Evolutionary conservation across 345 rosid genomes (phyloP).

Genomic region (Angophora floribunda): DNA sequence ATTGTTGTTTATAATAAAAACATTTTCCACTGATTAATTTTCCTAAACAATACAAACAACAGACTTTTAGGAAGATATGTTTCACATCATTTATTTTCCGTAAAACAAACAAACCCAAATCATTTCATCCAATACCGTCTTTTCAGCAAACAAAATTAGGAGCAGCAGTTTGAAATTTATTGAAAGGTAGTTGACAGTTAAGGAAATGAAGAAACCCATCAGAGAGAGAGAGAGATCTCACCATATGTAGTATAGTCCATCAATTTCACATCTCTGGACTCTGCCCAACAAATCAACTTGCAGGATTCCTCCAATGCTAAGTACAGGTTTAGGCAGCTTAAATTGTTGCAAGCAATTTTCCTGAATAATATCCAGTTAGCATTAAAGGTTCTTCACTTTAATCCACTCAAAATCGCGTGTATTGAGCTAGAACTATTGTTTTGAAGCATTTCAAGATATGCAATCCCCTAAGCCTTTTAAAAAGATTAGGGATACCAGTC

Average conservation of each 20-base stretch:
- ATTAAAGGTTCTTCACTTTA: background rate
- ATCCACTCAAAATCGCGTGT: background rate
- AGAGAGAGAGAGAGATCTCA: background rate
- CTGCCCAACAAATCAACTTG: constrained; percentile 19
- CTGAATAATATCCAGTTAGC: constrained; percentile 1
- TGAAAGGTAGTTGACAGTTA: background rate
- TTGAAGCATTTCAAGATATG: background rate
- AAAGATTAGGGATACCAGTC: background rate
- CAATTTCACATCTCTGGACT: constrained; percentile 23
- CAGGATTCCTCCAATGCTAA: constrained; percentile 16
- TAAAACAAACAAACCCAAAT: background rate
- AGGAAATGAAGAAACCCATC: background rate
- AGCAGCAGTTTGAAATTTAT: background rate
- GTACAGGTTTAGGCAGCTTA: constrained; percentile 20
- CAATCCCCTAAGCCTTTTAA: background rate
- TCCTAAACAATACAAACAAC: background rate
- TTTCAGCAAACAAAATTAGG: background rate
- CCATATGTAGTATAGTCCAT: constrained; percentile 17
- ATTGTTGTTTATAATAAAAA: background rate
- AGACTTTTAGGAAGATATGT: background rate
- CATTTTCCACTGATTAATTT: background rate
- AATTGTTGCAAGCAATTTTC: constrained; percentile 17
- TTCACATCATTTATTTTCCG: background rate
- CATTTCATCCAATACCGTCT: background rate
- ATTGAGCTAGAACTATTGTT: background rate